Base-by-base conservation (phyloP, 23 red algal species). In the Cyanidiococcus yangmingshanensis region DNA sequence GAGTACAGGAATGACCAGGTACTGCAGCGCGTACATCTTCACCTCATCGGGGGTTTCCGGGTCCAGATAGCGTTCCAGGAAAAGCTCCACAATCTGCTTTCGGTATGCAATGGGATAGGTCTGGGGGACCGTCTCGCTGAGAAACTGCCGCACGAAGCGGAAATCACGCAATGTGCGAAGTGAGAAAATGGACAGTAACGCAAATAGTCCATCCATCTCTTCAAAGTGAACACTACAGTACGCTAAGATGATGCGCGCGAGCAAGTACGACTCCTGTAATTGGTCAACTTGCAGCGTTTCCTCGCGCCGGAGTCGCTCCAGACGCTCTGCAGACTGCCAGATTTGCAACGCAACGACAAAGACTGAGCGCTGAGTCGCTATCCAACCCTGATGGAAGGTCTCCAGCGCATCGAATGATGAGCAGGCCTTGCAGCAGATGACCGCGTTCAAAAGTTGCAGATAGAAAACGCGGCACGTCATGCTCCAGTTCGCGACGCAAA, bases 141-240 rank as follows among this genome's bases (percentile, higher is more conserved):
- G 74, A 59, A 90, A 98, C 0, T 50, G 54, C 37, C 77, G 77
- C 39, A 98, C 85, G 83, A 98, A 98, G 0, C 84, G 63, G 75
- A 98, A 98, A 54, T 98, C 94, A 31, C 67, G 76, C n/a, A 85
- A 76, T 71, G 86, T 85, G 35, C 89, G 77, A 0, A 80, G 41
- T 17, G 86, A 91, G 84, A 98, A 98, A 16, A 98, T 80, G 34
- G 82, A 79, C 32, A 98, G 79, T 38, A 98, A 63, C 27, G 81
- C 50, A 80, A 91, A 98, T 24, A 98, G 77, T n/a, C 77, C 67
- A 41, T 76, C 80, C 16, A 98, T 68, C 38, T 86, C 85, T 24
- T 57, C 77, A 30, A 34, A 38, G 68, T 91, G 84, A 0, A 39
- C 59, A 26, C 25, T 33, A 45, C 79, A 91, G 75, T 89, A 91